phyloP scores from a whole-genome alignment of 352 stramenopile species.

The Globisporangium carolinianum region DNA sequence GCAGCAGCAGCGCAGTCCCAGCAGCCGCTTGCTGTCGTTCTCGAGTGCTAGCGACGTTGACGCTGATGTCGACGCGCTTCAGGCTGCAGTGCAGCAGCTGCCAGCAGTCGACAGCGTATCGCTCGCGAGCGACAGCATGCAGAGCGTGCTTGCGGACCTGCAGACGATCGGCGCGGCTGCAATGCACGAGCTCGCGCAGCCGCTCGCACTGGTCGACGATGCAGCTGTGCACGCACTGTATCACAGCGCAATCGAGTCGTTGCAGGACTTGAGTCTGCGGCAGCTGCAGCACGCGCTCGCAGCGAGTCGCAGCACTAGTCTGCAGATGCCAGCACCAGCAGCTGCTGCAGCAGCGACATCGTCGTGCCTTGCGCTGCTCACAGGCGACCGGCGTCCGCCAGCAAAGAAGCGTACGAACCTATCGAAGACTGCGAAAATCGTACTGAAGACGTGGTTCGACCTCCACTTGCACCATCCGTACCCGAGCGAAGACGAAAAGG shows the following conservation, averaged over 20 bases:
- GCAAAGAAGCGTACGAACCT: conserved; percentile 73
- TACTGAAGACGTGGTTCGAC: conserved; percentile 79
- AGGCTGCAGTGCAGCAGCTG: conserved; percentile 21
- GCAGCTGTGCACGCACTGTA: conserved; percentile 20
- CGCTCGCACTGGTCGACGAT: conserved; percentile 20
- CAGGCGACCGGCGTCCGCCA: conserved; percentile 3
- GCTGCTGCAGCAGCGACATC: not conserved
- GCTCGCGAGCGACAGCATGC: not conserved
- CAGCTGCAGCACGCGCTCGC: conserved; percentile 18
- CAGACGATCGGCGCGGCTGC: conserved; percentile 2
- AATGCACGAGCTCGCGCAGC: conserved; percentile 18
- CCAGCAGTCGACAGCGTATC: conserved; percentile 3
- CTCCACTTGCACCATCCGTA: conserved; percentile 82
- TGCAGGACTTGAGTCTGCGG: conserved; percentile 30
- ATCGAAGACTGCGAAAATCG: conserved; percentile 62
- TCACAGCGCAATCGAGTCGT: conserved; percentile 14
- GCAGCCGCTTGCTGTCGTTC: conserved; percentile 22
- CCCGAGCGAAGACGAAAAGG: conserved; percentile 80
- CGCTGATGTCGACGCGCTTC: conserved; percentile 18
- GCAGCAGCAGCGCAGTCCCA: conserved; percentile 13
- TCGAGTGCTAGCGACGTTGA: not conserved
- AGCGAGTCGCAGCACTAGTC: conserved; percentile 11
- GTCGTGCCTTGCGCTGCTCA: not conserved
- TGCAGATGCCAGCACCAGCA: not conserved
- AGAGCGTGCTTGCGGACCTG: conserved; percentile 11